Evolutionary conservation across 2,329 filamentous ascomycete species (phyloP).

Genomic region (Cordyceps farinosa): DNA sequence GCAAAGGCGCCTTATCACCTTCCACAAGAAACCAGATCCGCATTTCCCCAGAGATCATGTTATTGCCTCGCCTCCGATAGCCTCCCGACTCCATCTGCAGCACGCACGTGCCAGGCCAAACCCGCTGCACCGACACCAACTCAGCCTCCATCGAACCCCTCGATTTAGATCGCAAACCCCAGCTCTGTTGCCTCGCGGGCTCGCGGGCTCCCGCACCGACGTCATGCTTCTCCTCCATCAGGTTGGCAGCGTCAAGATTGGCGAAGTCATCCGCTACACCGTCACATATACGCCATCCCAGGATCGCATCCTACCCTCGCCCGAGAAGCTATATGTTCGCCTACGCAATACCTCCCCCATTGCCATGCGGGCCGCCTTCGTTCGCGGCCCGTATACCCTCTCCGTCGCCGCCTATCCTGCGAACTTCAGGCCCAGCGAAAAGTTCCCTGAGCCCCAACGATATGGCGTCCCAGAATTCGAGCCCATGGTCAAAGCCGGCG

Average conservation of each 20-base stretch:
- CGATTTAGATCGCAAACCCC: not conserved
- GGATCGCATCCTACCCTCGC: slow-evolving; percentile 86
- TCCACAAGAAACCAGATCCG: not conserved
- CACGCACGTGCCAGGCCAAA: slow-evolving; percentile 14
- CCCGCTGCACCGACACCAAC: not conserved
- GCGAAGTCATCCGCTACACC: slow-evolving; percentile 88
- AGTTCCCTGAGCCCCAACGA: slow-evolving; percentile 63
- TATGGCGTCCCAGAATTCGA: slow-evolving; percentile 88
- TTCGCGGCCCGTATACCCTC: slow-evolving; percentile 92
- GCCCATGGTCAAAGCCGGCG: slow-evolving; percentile 92
- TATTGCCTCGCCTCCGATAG: slow-evolving; percentile 7
- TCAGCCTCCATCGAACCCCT: not conserved
- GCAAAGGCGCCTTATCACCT: not conserved
- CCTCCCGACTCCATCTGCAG: not conserved
- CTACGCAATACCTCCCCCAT: slow-evolving; percentile 91
- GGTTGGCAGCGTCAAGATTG: slow-evolving; percentile 85
- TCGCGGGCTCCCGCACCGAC: not conserved
- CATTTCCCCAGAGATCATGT: not conserved
- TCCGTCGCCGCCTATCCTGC: slow-evolving; percentile 83
- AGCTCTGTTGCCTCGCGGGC: slow-evolving; percentile 4
- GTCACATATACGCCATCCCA: slow-evolving; percentile 86
- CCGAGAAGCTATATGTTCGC: slow-evolving; percentile 74
- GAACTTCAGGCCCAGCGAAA: slow-evolving; percentile 77
- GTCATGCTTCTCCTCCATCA: slow-evolving; percentile 89
- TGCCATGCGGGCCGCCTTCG: slow-evolving; percentile 87